These are phyloP conservation scores for Parietaria judaica DNA, from an alignment of 306 rosid genomes.

Conservation along the genomic window DNA sequence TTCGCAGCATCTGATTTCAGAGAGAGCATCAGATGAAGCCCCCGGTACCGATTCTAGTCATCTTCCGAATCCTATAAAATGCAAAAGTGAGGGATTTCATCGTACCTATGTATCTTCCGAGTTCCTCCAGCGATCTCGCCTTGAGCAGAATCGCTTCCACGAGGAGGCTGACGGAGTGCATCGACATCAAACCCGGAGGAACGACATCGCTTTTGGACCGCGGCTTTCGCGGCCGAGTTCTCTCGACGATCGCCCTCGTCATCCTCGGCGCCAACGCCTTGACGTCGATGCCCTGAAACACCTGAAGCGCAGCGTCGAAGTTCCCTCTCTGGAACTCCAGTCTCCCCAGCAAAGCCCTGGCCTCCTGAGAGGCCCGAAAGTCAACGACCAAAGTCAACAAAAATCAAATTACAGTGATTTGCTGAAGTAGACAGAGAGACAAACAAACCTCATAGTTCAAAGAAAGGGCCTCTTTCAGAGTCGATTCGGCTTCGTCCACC, in stretches of 20 bases:
- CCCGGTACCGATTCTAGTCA: neutral
- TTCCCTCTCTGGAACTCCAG: slow-evolving; percentile 93
- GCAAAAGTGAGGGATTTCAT: neutral
- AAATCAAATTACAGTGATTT: too few relatives aligned
- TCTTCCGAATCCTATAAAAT: neutral
- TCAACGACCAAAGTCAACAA: neutral
- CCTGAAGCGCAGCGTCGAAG: slow-evolving; percentile 77
- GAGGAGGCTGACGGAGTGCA: slow-evolving; percentile 89
- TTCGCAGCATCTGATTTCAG: slow-evolving; percentile 61
- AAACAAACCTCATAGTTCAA: slow-evolving; percentile 76
- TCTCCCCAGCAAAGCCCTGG: slow-evolving; percentile 92
- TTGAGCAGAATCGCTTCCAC: slow-evolving; percentile 86
- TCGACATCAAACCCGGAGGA: slow-evolving; percentile 61
- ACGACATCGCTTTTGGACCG: slow-evolving; percentile 43
- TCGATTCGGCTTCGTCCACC: slow-evolving; percentile 88
- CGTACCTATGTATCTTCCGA: slow-evolving; percentile 54
- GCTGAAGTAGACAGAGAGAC: neutral
- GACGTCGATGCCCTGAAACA: slow-evolving; percentile 83
- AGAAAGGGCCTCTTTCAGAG: slow-evolving; percentile 83
- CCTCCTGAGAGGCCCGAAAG: slow-evolving; percentile 49
- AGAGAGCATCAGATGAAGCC: slow-evolving; percentile 23
- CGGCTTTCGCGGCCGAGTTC: slow-evolving; percentile 43
- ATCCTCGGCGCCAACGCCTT: slow-evolving; percentile 58
- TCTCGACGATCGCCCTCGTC: slow-evolving; percentile 60
- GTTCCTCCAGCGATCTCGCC: slow-evolving; percentile 75